Conservation (phyloP, 352 stramenopile species). For the Pythium folliculosum region DNA sequence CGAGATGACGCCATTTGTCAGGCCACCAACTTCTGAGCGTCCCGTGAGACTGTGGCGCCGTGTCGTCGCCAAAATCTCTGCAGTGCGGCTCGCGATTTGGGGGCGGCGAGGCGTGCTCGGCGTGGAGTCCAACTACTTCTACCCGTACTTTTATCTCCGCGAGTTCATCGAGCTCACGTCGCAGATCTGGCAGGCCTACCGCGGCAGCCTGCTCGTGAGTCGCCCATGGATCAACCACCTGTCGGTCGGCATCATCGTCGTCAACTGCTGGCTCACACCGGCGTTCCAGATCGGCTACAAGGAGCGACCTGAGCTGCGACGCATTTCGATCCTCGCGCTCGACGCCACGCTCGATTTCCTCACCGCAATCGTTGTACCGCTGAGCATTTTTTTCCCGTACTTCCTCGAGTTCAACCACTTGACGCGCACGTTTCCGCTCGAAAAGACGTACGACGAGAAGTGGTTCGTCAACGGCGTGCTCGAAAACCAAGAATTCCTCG, state of each 20-base stretch:
- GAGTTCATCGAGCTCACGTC: conserved; percentile 28
- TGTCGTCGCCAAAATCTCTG: neutral
- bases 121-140: conserved; percentile 29
- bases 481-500: conserved; percentile 47
- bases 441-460: conserved; percentile 41
- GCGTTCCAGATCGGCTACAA: conserved; percentile 29
- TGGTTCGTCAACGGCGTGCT: conserved; percentile 44
- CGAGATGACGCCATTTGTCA: conserved; percentile 5
- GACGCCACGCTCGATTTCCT: conserved; percentile 34
- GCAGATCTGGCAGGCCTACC: conserved; percentile 28
- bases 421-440: conserved; percentile 32
- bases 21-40: neutral
- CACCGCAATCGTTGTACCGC: conserved; percentile 30
- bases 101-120: conserved; percentile 19
- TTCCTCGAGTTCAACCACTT: conserved; percentile 31
- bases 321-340: conserved; percentile 31
- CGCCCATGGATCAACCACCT: conserved; percentile 35
- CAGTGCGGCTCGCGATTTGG: conserved; percentile 12
- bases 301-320: conserved; percentile 14
- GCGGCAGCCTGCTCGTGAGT: conserved; percentile 19
- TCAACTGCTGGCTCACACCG: conserved; percentile 34
- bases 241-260: conserved; percentile 30
- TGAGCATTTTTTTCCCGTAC: conserved; percentile 45
- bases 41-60: conserved; percentile 12
- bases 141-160: conserved; percentile 23